Evolutionary conservation across 2,329 filamentous ascomycete species (phyloP).

Genomic region (Nannizziopsis barbatae): DNA sequence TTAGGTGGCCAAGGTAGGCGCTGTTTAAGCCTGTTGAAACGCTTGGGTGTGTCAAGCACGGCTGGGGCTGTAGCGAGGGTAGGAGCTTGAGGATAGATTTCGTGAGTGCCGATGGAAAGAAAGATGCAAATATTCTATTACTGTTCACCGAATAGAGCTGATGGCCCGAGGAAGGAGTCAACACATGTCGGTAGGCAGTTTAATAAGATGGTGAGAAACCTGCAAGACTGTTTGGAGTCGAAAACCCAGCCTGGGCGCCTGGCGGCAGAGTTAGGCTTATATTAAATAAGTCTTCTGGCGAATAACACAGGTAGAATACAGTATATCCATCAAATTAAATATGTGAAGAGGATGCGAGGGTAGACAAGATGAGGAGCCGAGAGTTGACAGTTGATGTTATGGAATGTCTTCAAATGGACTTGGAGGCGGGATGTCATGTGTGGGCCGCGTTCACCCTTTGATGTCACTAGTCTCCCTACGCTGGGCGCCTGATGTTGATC

Average conservation of each 20-base stretch:
- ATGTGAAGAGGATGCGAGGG: background rate
- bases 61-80: constrained; percentile 3
- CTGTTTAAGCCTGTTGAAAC: background rate
- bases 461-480: background rate
- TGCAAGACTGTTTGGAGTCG: too few species aligned
- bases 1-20: constrained; percentile 6
- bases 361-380: background rate
- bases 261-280: too few species aligned
- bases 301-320: too few species aligned
- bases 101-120: constrained; percentile 4
- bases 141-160: background rate
- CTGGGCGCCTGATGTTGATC: background rate
- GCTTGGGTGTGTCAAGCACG: constrained; percentile 8
- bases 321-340: too few species aligned
- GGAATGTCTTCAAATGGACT: background rate
- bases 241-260: too few species aligned
- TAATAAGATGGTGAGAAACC: too few species aligned
- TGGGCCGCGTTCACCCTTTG: background rate
- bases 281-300: too few species aligned
- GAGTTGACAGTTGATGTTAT: background rate
- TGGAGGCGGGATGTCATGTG: constrained; percentile 2
- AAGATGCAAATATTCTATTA: constrained; percentile 1
- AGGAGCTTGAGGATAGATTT: background rate
- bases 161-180: too few species aligned
- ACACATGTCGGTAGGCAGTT: too few species aligned